Evolutionary conservation across 2,329 filamentous ascomycete genomes (phyloP).

Genomic region (Exophiala dermatitidis): DNA sequence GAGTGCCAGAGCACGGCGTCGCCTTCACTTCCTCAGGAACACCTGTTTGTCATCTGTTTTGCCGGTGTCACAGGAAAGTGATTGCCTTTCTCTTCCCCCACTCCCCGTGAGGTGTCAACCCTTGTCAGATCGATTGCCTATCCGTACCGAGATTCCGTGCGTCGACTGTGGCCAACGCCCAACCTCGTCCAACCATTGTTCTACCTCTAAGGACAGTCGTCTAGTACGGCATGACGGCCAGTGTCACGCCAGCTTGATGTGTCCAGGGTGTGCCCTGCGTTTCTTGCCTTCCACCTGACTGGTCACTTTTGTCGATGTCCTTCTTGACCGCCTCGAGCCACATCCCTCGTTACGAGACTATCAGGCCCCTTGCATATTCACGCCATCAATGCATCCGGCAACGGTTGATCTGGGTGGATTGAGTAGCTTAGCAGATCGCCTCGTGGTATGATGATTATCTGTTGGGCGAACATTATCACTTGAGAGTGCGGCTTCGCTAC

Average conservation of each 20-base stretch:
- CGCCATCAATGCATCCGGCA: not conserved
- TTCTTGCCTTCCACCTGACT: constrained; percentile 13
- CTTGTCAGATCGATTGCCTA: constrained; percentile 11
- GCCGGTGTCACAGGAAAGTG: not conserved
- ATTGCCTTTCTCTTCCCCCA: not conserved
- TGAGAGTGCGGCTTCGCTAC: too few relatives aligned
- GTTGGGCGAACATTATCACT: too few relatives aligned
- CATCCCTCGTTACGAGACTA: not conserved
- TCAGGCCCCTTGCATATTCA: not conserved
- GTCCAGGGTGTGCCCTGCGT: not conserved
- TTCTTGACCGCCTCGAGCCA: constrained; percentile 15
- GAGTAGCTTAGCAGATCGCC: constrained; percentile 1
- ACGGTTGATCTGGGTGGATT: constrained; percentile 3
- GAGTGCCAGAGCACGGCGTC: too few relatives aligned
- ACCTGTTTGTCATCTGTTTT: constrained; percentile 6
- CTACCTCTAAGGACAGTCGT: not conserved
- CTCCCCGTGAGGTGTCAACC: not conserved
- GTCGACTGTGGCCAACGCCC: constrained; percentile 3
- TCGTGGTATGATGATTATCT: constrained; percentile 1
- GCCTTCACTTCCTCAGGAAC: constrained; percentile 6
- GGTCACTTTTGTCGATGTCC: constrained; percentile 7
- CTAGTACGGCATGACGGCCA: not conserved
- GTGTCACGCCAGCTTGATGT: not conserved
- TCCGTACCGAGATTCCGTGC: constrained; percentile 20
- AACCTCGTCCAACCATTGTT: constrained; percentile 2